Evolutionary conservation across 352 stramenopile genomes (phyloP), one percentile per base, ranked within the genome.

Genomic region (Globisporangium alternatum): DNA sequence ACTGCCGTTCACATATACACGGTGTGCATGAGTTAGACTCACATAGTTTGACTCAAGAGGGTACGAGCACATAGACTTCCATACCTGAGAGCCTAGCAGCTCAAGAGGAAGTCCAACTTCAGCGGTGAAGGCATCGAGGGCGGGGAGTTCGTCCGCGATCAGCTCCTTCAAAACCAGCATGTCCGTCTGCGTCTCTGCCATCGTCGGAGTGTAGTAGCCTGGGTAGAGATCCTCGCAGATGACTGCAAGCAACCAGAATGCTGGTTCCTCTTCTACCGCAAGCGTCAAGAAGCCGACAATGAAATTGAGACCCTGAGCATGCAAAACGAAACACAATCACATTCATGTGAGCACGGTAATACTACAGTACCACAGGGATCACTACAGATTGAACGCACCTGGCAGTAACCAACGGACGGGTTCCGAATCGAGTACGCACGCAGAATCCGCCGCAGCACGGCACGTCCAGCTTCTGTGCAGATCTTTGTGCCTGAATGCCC

Each of bases 151-250:
- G 49, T 93, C 80, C 10, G 82, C 77, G 30, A 97, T 93, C 39
- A 97, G 74, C 35, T 90, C 70, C 55, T 95, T 93, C 5, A 97
- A 67, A 31, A 97, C 89, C n/a, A 86, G 69, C 85, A 96, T 93
- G 60, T 97, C 90, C 4, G 86, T 88, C 63, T 97, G 86, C 17
- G 90, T 95, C 30, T 91, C 90, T n/a, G 80, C 73, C 90, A 97
- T 97, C 8, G 81, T 74, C 45, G 86, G 86, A 2, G 87, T 95
- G 68, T 97, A 97, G 63, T 96, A 96, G 1, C 88, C 88, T 1
- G 88, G 89, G 43, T 90, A 90, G 22, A 97, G 64, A 64, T 97
- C 90, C 72, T 98, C 90, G 22, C 90, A 95, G 33, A 98, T 89
- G 10, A 88, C 78, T n/a, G 74, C 77, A 43, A 98, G 69, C 2